Base-by-base conservation (phyloP, 768 basidiomycete species). In the Lactarius tabidus region DNA sequence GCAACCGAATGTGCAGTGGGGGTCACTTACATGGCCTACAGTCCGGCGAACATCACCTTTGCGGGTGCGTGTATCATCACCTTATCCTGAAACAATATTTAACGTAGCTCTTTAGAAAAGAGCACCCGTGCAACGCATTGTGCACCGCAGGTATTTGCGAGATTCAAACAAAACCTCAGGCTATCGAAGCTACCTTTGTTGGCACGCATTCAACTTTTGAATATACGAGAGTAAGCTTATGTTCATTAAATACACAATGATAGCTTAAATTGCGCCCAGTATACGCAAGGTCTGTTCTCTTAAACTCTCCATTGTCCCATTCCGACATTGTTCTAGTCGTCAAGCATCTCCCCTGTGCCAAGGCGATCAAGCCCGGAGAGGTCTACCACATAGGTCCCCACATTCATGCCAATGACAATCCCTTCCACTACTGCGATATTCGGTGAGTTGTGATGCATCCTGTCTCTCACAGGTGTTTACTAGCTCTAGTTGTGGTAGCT, bases 171-270 rank as follows among this genome's bases (percentile, higher is more conserved):
- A 77, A 79, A 0, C 85, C 85, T 1, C 81, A 83, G 62, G 81
- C 84, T 0, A 80, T 87, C 39, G 82, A 85, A 69, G 82, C 84
- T 8, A 85, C 84, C 0, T 87, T 86, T 69, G 81, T 79, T 0
- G 86, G 86, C 1, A 75, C 72, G 60, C 82, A 86, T 59, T 82
- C 84, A 65, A 84, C 81, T 0, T 87, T 85, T 69, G 80, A 83
- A 69, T 87, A 84, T 59, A 87, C 86, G 0, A 87, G 86, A 78
- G 85, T 83, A 58, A n/a, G 38, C 12, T 15, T 38, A 15, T 15
- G 14, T 38, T 38, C 5, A 15, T 38, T 15, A 14, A 38, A 38
- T 17, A 7, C 1, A 26, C 10, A 6, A 3, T 6, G 2, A 33
- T 33, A 39, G 17, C 17, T 18, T 18, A 29, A 29, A 8, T 2